phyloP scores from a whole-genome alignment of 2,329 filamentous ascomycete genomes.

The Ophiobolus disseminans region DNA sequence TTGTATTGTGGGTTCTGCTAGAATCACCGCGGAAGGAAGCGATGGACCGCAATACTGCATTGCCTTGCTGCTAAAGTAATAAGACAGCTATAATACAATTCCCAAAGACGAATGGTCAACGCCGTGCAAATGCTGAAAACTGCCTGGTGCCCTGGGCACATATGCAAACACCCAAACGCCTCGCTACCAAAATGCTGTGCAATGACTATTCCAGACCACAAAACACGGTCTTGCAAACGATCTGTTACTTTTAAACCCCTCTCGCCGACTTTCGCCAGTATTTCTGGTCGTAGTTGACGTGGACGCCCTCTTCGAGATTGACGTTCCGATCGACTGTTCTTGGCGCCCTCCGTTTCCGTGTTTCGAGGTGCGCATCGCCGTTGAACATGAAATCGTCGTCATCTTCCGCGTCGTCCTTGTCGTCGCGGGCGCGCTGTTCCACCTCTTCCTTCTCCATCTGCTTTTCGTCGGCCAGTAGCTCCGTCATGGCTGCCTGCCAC shows the following conservation, averaged over 20 bases:
- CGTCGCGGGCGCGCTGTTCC: slow-evolving; percentile 23
- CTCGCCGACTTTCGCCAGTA: slow-evolving; percentile 61
- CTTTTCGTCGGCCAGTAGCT: slow-evolving; percentile 54
- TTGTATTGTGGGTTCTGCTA: not conserved
- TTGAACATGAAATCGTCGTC: too few relatives aligned
- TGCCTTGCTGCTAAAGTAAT: not conserved
- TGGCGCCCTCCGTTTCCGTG: slow-evolving; percentile 33
- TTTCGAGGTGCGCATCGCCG: slow-evolving; percentile 26
- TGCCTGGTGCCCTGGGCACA: slow-evolving; percentile 21
- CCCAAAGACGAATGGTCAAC: slow-evolving; percentile 18
- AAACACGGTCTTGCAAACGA: not conserved
- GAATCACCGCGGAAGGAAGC: not conserved
- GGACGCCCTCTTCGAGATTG: slow-evolving; percentile 48
- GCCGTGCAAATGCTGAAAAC: slow-evolving; percentile 30
- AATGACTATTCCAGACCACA: slow-evolving; percentile 8
- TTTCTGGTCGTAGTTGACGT: slow-evolving; percentile 67
- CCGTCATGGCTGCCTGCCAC: slow-evolving; percentile 64
- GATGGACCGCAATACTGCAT: not conserved
- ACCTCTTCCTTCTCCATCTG: slow-evolving; percentile 35
- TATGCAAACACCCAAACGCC: slow-evolving; percentile 47
- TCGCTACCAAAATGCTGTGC: slow-evolving; percentile 46
- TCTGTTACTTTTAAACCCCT: slow-evolving; percentile 17
- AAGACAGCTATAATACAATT: slow-evolving; percentile 28
- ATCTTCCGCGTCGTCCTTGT: slow-evolving; percentile 30
- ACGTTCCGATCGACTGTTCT: slow-evolving; percentile 35